Percentiles rank a stretch among this genome's conserved stretches.
These are phyloP conservation scores for Lactarius quietus DNA, from an alignment of 768 basidiomycete species.

Conservation along the genomic window DNA sequence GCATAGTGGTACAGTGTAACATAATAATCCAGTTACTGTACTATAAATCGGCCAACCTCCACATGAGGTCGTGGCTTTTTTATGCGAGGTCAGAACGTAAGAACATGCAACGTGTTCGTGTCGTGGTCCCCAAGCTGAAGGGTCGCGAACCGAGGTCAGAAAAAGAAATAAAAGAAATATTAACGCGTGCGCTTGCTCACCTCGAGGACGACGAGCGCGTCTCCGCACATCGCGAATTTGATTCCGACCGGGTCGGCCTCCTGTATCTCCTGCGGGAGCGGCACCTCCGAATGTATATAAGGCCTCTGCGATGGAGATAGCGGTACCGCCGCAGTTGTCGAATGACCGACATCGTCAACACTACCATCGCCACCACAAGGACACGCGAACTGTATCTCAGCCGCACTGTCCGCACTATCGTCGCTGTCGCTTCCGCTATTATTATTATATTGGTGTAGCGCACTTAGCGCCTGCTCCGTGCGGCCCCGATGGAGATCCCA, in stretches of 20 bases:
- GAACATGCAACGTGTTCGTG: neutral
- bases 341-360: rapidly evolving
- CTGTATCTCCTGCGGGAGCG: conserved; percentile 3
- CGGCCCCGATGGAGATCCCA: conserved; percentile 4
- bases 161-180: neutral
- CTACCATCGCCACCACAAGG: neutral
- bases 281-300: neutral
- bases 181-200: neutral
- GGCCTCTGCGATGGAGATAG: neutral
- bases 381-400: neutral
- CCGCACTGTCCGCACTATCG: neutral
- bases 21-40: too few species aligned
- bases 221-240: conserved; percentile 8
- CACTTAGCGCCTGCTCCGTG: neutral
- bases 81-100: neutral
- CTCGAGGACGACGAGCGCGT: conserved; percentile 6
- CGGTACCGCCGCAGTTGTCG: neutral
- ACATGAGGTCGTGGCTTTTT: neutral
- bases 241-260: conserved; percentile 7
- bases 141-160: neutral
- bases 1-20: too few species aligned
- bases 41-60: too few species aligned
- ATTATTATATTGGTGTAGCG: too few species aligned
- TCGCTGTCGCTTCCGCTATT: neutral
- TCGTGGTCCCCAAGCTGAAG: conserved; percentile 2